Evolutionary conservation across 345 rosid species (phyloP).

Genomic region (Erysimum cheiranthoides): DNA sequence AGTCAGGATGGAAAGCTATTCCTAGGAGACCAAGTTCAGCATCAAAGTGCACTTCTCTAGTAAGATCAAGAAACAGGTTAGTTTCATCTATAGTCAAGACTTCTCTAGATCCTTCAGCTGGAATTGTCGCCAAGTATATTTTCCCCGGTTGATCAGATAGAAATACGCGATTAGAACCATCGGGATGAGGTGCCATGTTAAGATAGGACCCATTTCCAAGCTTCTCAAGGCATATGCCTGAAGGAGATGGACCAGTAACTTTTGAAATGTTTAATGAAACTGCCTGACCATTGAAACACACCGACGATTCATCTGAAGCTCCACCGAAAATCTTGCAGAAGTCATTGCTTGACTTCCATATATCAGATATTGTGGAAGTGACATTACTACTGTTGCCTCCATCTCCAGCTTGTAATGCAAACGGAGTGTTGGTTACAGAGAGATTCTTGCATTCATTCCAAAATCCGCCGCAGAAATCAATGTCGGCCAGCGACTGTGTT

Average conservation of each 20-base stretch:
- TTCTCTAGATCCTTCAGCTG: constrained; percentile 61
- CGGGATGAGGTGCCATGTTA: constrained; percentile 84
- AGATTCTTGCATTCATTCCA: constrained; percentile 50
- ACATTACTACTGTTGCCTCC: constrained; percentile 1
- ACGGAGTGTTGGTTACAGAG: constrained; percentile 46
- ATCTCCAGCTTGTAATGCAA: constrained; percentile 38
- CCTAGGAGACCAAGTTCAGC: constrained; percentile 69
- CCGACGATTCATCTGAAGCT: constrained; percentile 47
- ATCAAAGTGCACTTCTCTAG: constrained; percentile 61
- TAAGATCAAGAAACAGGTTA: constrained; percentile 69
- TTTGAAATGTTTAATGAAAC: constrained; percentile 46
- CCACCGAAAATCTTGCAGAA: constrained; percentile 54
- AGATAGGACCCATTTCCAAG: constrained; percentile 66
- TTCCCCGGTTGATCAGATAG: constrained; percentile 66
- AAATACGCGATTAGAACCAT: constrained; percentile 72
- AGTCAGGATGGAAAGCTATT: constrained; percentile 76
- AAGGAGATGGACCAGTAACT: constrained; percentile 47
- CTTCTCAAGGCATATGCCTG: constrained; percentile 74
- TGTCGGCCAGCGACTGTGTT: constrained; percentile 22
- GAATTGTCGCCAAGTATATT: constrained; percentile 64
- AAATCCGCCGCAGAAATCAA: constrained; percentile 43
- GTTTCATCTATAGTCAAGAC: constrained; percentile 53
- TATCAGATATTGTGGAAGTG: constrained; percentile 47
- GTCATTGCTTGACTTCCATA: constrained; percentile 48
- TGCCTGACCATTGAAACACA: constrained; percentile 50